Base-by-base conservation (phyloP, 148 eudicot species). In the Amaranthus palmeri region DNA sequence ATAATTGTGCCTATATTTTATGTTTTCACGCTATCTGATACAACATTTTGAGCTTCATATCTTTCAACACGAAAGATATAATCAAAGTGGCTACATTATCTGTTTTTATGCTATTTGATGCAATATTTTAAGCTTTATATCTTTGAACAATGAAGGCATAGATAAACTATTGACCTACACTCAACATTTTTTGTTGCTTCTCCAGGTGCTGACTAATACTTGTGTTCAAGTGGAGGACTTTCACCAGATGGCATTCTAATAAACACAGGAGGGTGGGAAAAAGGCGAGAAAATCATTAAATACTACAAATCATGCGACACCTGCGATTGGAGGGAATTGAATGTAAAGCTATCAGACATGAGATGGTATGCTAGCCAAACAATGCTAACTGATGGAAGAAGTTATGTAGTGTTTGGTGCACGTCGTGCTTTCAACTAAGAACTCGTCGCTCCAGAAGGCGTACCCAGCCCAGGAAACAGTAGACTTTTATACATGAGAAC, bases 151-250 rank as follows among this genome's bases (percentile, higher is more conserved):
- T 41, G 49, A 6, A 59, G 60, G 9, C 42, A 56, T 10, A 41
- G 43, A 13, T 53, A 10, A 48, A 65, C 49, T 9, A n/a, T 25
- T 25, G 2, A 25, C 36, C 36, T 25, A 25, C 36, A 25, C 7
- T 42, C 40, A 18, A 46, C 51, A 2, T 12, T 9, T 44, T n/a
- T 52, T 8, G 41, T 13, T 4, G 36, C 36, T 25, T 1, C 2
- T 41, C 49, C 81, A 92, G 98, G 54, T 92, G 2, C 42, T 49
- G 18, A 77, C 79, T 15, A 84, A 91, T 63, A 75, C 96, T 57
- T 93, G 98, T 93, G 98, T 76, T 93, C 98, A 41, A 80, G 88
- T 10, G 98, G 98, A 64, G 92, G 96, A 7, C 80, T 91, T 1
- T 36, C 83, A 4, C 45, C 82, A 0, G 79, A 85, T 5, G 98